Evolutionary conservation across 805 yeast species (phyloP).

Genomic region (Candida ipomoeae): DNA sequence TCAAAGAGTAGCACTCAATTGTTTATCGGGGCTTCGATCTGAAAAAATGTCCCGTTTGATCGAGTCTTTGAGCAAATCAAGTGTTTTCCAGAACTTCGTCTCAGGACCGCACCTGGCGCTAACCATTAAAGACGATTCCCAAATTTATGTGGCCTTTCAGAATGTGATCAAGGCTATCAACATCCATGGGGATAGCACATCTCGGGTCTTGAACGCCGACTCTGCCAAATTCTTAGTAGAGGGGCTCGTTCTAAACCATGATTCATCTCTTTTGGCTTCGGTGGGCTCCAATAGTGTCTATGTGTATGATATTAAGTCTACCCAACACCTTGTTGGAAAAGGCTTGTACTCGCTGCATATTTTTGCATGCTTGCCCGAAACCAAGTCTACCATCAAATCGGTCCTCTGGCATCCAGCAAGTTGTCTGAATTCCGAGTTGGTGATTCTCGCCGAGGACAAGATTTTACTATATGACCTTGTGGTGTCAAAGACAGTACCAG

Average conservation of each 20-base stretch:
- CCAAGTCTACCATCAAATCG: background rate
- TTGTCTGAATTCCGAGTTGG: conserved; percentile 11
- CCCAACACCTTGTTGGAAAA: background rate
- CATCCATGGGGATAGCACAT: conserved; percentile 5
- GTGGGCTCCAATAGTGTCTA: conserved; percentile 9
- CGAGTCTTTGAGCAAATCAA: conserved; percentile 3
- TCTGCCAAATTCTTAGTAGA: conserved; percentile 5
- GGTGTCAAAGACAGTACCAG: conserved; percentile 9
- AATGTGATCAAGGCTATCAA: conserved; percentile 12
- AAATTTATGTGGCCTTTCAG: conserved; percentile 10
- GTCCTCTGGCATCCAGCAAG: conserved; percentile 18
- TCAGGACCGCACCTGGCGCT: background rate
- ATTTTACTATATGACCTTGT: conserved; percentile 15
- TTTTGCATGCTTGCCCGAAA: background rate
- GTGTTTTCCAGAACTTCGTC: conserved; percentile 6
- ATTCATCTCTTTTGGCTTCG: conserved; percentile 12
- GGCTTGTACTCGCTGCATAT: background rate
- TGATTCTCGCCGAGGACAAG: conserved; percentile 9
- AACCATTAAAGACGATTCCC: conserved; percentile 11
- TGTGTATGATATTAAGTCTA: conserved; percentile 9
- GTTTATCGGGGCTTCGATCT: background rate
- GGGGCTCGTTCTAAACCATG: conserved; percentile 8
- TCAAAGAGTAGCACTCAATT: background rate
- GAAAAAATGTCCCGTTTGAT: background rate
- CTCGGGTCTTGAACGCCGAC: conserved; percentile 5